Conservation (phyloP, 139 green algal species). For the Picochlorum costavermella region DNA sequence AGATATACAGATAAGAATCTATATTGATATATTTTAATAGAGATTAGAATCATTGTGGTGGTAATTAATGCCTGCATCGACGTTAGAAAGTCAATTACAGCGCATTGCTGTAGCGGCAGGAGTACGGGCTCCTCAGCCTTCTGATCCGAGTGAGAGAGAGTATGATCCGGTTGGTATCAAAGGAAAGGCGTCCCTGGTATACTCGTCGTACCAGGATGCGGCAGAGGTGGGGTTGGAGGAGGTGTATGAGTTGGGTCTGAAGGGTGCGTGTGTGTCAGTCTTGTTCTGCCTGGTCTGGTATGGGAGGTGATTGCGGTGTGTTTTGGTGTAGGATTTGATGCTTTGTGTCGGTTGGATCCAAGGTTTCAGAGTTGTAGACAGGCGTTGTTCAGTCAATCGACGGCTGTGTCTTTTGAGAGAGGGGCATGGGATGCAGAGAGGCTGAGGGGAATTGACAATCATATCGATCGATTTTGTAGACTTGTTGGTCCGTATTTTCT, state of each 20-base stretch:
- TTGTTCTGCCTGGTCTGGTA: background rate
- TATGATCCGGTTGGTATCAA: background rate
- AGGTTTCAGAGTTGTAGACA: slow-evolving; percentile 52
- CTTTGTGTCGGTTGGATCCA: slow-evolving; percentile 55
- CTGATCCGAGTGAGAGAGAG: background rate
- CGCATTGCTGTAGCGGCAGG: slow-evolving; percentile 18
- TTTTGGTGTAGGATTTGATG: slow-evolving; percentile 56
- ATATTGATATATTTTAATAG: background rate
- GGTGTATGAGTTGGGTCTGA: slow-evolving; percentile 32
- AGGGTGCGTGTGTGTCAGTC: slow-evolving; percentile 25
- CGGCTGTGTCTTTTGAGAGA: too few species aligned
- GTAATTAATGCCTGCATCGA: slow-evolving; percentile 23
- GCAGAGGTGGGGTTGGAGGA: slow-evolving; percentile 51
- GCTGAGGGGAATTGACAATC: slow-evolving; percentile 20
- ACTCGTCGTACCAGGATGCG: slow-evolving; percentile 36
- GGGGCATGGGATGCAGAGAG: slow-evolving; percentile 10
- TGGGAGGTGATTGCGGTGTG: background rate
- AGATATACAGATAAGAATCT: background rate
- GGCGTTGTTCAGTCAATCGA: slow-evolving; percentile 56
- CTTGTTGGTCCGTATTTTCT: slow-evolving; percentile 75
- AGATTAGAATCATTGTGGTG: background rate
- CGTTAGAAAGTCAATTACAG: slow-evolving; percentile 24
- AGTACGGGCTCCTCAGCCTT: background rate
- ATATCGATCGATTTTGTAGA: slow-evolving; percentile 51
- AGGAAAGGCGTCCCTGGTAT: slow-evolving; percentile 57